phyloP scores from a whole-genome alignment of 352 stramenopile genomes.

The Aphanomyces invadans region DNA sequence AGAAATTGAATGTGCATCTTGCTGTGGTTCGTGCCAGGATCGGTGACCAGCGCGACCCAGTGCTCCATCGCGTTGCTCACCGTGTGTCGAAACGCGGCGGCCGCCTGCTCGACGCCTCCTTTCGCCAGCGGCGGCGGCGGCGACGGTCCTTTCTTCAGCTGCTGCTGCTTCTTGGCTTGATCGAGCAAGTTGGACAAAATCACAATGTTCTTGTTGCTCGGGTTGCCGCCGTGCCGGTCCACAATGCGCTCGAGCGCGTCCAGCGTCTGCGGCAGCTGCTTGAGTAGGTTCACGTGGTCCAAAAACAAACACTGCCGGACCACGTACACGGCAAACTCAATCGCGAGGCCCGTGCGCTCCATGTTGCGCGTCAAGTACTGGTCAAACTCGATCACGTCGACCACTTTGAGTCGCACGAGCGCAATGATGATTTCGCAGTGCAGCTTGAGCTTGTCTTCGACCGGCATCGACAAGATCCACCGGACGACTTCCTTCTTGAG shows the following conservation, averaged over 20 bases:
- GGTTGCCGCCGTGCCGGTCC: constrained; percentile 56
- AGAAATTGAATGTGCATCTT: constrained; percentile 97
- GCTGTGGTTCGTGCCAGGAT: constrained; percentile 85
- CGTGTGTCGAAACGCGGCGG: constrained; percentile 76
- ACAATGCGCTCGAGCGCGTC: constrained; percentile 84
- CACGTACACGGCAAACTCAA: constrained; percentile 96
- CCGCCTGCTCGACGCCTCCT: constrained; percentile 61
- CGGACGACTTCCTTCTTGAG: constrained; percentile 90
- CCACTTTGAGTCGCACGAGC: constrained; percentile 91
- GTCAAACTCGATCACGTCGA: constrained; percentile 91
- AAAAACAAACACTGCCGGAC: constrained; percentile 88
- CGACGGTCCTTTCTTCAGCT: constrained; percentile 21
- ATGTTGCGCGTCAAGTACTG: constrained; percentile 92
- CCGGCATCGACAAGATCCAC: constrained; percentile 91
- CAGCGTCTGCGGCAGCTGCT: constrained; percentile 91
- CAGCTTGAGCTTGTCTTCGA: constrained; percentile 92
- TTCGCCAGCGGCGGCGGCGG: constrained; percentile 31
- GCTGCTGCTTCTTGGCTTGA: constrained; percentile 59
- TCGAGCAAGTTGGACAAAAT: constrained; percentile 72
- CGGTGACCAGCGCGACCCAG: constrained; percentile 97
- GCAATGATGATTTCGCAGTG: constrained; percentile 94
- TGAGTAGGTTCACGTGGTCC: constrained; percentile 86
- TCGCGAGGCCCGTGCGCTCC: constrained; percentile 90
- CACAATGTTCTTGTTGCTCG: constrained; percentile 81
- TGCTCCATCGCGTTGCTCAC: constrained; percentile 92